phyloP scores from a whole-genome alignment of 2,329 filamentous ascomycete species.

The Curvularia spicifera region DNA sequence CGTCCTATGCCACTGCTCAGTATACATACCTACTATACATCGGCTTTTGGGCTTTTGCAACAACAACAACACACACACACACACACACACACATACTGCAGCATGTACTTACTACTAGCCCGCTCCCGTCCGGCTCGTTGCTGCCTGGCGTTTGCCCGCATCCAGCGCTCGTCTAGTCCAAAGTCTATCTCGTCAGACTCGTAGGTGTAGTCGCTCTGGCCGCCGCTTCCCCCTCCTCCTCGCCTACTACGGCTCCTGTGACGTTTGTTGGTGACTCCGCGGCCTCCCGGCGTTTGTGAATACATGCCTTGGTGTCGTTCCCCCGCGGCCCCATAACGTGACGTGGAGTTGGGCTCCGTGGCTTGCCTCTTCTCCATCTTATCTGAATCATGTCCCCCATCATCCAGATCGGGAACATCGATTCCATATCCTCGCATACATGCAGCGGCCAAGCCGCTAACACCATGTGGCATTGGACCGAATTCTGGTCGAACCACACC shows the following conservation, averaged over 20 bases:
- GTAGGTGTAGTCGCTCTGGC: background rate
- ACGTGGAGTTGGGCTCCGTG: conserved; percentile 13
- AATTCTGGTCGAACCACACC: conserved; percentile 5
- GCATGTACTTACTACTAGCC: conserved; percentile 12
- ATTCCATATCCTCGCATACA: conserved; percentile 14
- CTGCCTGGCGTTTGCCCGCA: conserved; percentile 4
- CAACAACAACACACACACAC: background rate
- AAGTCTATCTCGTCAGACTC: conserved; percentile 14
- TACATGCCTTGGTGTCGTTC: conserved; percentile 1
- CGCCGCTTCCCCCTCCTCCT: conserved; percentile 8
- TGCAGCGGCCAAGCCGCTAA: conserved; percentile 10
- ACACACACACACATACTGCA: background rate
- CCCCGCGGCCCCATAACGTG: conserved; percentile 5
- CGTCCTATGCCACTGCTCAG: conserved; percentile 5
- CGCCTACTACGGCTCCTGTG: background rate
- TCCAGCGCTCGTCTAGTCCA: background rate
- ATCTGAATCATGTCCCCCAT: conserved; percentile 5
- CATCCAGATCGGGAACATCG: conserved; percentile 18
- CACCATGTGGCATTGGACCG: conserved; percentile 16
- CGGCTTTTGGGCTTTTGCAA: background rate
- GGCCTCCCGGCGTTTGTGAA: conserved; percentile 7
- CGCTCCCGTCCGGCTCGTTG: conserved; percentile 1
- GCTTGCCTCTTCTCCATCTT: conserved; percentile 5
- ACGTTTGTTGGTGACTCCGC: conserved; percentile 7
- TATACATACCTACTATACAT: background rate